Conservation (phyloP, 2,329 filamentous ascomycete genomes). For the Trichophyton mentagrophytes region DNA sequence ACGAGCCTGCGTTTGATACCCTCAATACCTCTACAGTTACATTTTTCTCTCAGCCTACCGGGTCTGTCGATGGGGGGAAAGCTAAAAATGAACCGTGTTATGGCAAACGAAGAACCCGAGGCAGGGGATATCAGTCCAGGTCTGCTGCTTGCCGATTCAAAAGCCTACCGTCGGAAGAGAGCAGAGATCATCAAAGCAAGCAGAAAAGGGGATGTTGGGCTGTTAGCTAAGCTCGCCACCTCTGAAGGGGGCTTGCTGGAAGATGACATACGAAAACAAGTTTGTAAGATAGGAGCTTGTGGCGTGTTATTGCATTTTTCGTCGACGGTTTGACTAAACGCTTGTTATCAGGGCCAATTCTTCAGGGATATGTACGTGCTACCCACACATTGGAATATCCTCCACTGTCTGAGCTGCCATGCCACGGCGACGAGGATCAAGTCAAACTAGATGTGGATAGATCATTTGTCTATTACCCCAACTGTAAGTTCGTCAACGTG, state of each 20-base stretch:
- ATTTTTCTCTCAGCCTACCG: no score
- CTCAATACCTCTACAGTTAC: no score
- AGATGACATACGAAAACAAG: conserved; percentile 55
- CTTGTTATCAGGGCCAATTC: conserved; percentile 24
- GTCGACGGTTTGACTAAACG: background rate
- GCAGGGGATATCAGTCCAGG: background rate
- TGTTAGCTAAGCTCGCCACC: conserved; percentile 47
- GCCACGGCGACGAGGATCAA: conserved; percentile 81
- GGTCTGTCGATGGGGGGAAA: background rate
- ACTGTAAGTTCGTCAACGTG: conserved; percentile 41
- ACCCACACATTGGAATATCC: conserved; percentile 9
- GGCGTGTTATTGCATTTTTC: background rate
- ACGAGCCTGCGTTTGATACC: background rate
- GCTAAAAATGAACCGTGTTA: background rate
- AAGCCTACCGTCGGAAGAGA: conserved; percentile 24
- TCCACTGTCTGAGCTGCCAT: conserved; percentile 50
- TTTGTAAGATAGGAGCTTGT: conserved; percentile 50
- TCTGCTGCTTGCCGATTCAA: background rate
- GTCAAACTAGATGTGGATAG: conserved; percentile 85
- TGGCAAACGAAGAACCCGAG: background rate
- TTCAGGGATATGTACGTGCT: conserved; percentile 31
- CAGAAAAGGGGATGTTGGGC: conserved; percentile 42
- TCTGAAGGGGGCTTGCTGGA: conserved; percentile 54
- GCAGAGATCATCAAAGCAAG: conserved; percentile 48
- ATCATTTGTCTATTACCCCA: conserved; percentile 94